Evolutionary conservation across 2,329 filamentous ascomycete species (phyloP).

Genomic region (Talaromyces amestolkiae): DNA sequence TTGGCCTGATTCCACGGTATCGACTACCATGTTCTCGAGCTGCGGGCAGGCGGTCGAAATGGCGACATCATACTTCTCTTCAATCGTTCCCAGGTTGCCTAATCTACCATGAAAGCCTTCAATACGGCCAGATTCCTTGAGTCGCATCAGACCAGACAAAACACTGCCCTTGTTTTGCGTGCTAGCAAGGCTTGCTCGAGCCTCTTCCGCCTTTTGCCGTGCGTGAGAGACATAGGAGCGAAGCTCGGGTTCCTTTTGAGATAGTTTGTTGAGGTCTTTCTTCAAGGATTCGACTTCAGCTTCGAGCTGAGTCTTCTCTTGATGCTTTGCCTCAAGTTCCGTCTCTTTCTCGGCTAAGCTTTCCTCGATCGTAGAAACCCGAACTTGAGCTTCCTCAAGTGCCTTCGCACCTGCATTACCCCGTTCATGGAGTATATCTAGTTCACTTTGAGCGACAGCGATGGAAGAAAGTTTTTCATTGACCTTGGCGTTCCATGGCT

Average conservation of each 20-base stretch:
- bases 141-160: slow-evolving; percentile 82
- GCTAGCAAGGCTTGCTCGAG: slow-evolving; percentile 80
- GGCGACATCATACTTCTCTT: slow-evolving; percentile 92
- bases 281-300: slow-evolving; percentile 72
- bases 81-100: slow-evolving; percentile 90
- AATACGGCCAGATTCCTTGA: slow-evolving; percentile 94
- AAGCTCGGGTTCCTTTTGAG: slow-evolving; percentile 75
- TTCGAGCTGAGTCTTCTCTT: slow-evolving; percentile 68
- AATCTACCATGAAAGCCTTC: slow-evolving; percentile 95
- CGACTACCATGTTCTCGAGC: slow-evolving; percentile 94
- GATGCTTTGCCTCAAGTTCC: slow-evolving; percentile 73
- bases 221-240: slow-evolving; percentile 83
- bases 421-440: slow-evolving; percentile 86
- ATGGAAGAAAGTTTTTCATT: slow-evolving; percentile 93
- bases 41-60: slow-evolving; percentile 93
- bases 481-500: slow-evolving; percentile 96
- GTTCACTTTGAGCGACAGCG: slow-evolving; percentile 89
- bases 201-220: slow-evolving; percentile 93
- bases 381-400: slow-evolving; percentile 76
- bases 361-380: slow-evolving; percentile 71
- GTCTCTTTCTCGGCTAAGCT: slow-evolving; percentile 66
- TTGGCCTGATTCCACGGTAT: slow-evolving; percentile 91
- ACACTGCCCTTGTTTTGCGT: slow-evolving; percentile 94
- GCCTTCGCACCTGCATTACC: slow-evolving; percentile 83
- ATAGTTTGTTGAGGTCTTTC: slow-evolving; percentile 68